Evolutionary conservation across 495 filamentous ascomycete genomes (phyloP), one percentile per base, ranked within the genome.

Genomic region (Podospora didyma): DNA sequence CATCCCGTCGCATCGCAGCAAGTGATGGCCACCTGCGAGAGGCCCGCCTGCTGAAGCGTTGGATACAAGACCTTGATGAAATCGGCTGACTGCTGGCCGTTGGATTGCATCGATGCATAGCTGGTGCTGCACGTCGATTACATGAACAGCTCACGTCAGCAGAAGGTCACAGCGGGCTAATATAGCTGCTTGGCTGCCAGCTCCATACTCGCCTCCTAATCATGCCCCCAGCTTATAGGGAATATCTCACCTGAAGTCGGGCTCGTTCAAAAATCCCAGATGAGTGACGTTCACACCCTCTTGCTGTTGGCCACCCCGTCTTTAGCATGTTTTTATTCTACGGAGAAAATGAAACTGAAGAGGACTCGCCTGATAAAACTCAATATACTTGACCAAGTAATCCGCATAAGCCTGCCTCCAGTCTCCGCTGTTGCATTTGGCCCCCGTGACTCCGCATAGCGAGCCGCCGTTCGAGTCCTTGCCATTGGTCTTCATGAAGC

Each of bases 201-300:
- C n/a, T 14, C 42, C 7, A 7, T 46, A 21, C 42, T 7, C 20
- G 9, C 19, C 42, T 14, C 10, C 34, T n/a, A n/a, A n/a, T n/a
- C n/a, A n/a, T n/a, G n/a, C n/a, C n/a, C n/a, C n/a, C n/a, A 44
- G n/a, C 34, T 28, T 9, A 31, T 31, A 31, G 26, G 26, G 3
- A 31, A 31, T 31, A 31, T 31, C 64, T 54, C 46, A 71, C 69
- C 56, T 65, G 6, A 68, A 76, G 51, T 83, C 76, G 0, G 81
- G 82, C 65, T 85, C 82, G 54, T 84, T 85, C 58, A 83, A 60
- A 54, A 81, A 83, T 6, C 80, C 81, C 16, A 85, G 54, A 53
- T 79, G 72, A 3, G 73, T 76, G 44, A 83, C 64, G 0, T 65
- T 64, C 22, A 83, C 75, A 1, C 79, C 81, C 23, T 60, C 58